Percentiles rank a stretch among this genome's conserved stretches.
phyloP scores from a whole-genome alignment of 2,329 filamentous ascomycete species.

The Blumeria graminis region DNA sequence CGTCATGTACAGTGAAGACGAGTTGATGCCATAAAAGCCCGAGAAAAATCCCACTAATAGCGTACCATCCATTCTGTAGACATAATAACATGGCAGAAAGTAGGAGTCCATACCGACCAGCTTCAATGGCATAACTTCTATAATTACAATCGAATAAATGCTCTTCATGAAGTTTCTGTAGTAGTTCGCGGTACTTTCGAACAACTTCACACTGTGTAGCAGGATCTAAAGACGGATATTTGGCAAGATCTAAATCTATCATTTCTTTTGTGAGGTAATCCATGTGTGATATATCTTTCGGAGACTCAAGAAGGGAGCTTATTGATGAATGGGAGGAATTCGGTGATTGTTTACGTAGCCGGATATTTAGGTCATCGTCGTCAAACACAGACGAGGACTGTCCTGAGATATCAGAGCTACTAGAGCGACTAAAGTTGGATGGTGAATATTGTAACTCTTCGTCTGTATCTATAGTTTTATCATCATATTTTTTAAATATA shows the following conservation, averaged over 20 bases:
- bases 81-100: conserved; percentile 35
- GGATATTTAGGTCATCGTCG: conserved; percentile 6
- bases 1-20: conserved; percentile 82
- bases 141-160: conserved; percentile 75
- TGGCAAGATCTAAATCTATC: conserved; percentile 49
- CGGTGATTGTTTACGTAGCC: conserved; percentile 6
- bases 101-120: conserved; percentile 44
- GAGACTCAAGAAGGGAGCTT: conserved; percentile 31
- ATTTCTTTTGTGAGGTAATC: conserved; percentile 51
- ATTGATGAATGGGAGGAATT: conserved; percentile 24
- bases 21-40: conserved; percentile 86
- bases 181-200: conserved; percentile 56
- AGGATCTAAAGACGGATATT: conserved; percentile 57
- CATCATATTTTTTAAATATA: conserved; percentile 33
- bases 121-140: conserved; percentile 51
- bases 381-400: conserved; percentile 16
- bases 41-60: conserved; percentile 45
- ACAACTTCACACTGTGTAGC: conserved; percentile 53
- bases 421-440: not conserved
- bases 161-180: conserved; percentile 45
- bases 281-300: conserved; percentile 37
- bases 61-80: conserved; percentile 41
- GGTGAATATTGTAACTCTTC: conserved; percentile 12
- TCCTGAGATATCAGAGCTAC: conserved; percentile 12
- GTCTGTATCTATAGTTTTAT: conserved; percentile 19